Base-by-base conservation (phyloP, 1,284 basidiomycete genomes). In the Spongiforma sp. region DNA sequence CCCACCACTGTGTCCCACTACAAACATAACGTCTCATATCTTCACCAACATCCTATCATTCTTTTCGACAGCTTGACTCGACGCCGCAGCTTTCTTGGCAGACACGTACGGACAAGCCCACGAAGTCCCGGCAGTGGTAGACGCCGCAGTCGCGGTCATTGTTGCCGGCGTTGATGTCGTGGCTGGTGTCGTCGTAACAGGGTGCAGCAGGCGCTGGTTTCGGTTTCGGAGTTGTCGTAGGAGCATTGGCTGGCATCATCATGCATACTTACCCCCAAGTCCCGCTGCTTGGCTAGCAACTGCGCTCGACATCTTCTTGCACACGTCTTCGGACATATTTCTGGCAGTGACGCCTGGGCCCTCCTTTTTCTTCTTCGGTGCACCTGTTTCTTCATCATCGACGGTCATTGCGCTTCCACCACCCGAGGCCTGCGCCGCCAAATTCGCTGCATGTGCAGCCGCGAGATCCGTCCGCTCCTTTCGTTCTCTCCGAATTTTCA, bases 281-380 rank as follows among this genome's bases (percentile, higher is more conserved):
- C 93, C 93, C n/a, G 93, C 90, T 3, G 91, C 92, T 72, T 93
- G 91, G 69, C 88, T 90, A n/a, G 94, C 93, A 7, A 92, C 91
- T 36, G 91, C 91, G 75, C 95, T 94, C 53, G 91, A 92, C 87
- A 95, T 88, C 75, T 93, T 93, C 83, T 95, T 95, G 68, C 90
- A 82, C 69, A 94, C 91, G 71, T 95, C 93, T 76, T 94, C 93
- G 3, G 88, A 89, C 91, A 95, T 93, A 73, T 94, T 95, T 63
- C 89, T 82, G 58, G 93, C 92, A 1, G 91, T 92, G 14, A 93
- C 90, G 5, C 91, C 91, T 0, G 93, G 92, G 0, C 93, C 93
- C 34, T 93, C 90, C 75, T 91, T 91, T 75, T 93, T 93, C 77
- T 89, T 86, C 78, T 93, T 93, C 55, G 84, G 79, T n/a, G 82